Evolutionary conservation across 352 stramenopile genomes (phyloP), one percentile per base, ranked within the genome.

Genomic region (Blastocystis sp.): DNA sequence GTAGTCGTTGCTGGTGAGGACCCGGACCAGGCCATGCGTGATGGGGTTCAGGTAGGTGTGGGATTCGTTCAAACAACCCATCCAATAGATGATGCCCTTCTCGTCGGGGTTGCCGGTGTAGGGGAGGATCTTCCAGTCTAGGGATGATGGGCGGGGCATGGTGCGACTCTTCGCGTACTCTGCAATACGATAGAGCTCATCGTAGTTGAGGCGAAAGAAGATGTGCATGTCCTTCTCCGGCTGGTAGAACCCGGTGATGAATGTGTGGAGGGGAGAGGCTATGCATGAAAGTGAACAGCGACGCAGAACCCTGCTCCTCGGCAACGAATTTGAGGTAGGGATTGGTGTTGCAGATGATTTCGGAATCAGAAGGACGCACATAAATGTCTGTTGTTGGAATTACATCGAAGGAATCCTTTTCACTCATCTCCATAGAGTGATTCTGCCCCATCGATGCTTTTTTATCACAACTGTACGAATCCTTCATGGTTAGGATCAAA

Each of bases 1-100:
- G n/a, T 87, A 87, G 38, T 76, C 76, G 14, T 63, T 64, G 59
- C 61, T 87, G 21, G 76, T 87, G 7, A 76, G 54, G 52, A 87
- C 74, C 21, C 60, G 17, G 10, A 87, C 64, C 38, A 71, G 34
- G 34, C 59, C 76, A 28, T 60, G 38, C 21, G 52, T 87, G 64
- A 87, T 87, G 54, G 76, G 76, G 60, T 87, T 87, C 21, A 71
- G 0, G 28, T 87, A 87, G 38, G 34, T 63, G 34, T 87, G 61
- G 24, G 61, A 6, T 21, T 70, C 61, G 28, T 87, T 87, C 48
- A 76, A 61, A 59, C 64, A 76, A 2, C 61, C 61, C 24, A 87
- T 70, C 76, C 76, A 87, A 17, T 87, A 87, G 45, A 87, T 87
- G 43, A 87, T 87, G 1, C 76, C 76, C 19, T 87, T 48, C 40